A percentile compares a stretch with the other conserved stretches of the same genome.
Conservation (phyloP, 2,329 filamentous ascomycete species). For the Trichoderma sp. region DNA sequence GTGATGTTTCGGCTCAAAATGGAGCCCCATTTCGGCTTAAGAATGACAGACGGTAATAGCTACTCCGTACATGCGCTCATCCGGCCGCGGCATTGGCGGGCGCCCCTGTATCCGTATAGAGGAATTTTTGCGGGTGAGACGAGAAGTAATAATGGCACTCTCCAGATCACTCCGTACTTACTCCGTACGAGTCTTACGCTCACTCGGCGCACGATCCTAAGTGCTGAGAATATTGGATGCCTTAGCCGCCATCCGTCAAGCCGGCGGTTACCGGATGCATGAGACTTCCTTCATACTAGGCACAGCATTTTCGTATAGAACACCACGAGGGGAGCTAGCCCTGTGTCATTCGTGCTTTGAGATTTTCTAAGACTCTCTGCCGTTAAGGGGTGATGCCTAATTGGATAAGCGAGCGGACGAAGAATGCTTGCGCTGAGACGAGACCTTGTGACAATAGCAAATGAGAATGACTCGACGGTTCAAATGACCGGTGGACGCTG, state of each 20-base stretch:
- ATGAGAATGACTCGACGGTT: not conserved
- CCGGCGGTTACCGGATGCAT: not conserved
- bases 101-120: not conserved
- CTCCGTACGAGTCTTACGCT: not conserved
- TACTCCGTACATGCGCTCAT: not conserved
- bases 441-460: not conserved
- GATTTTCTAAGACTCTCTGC: not conserved
- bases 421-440: not conserved
- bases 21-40: constrained; percentile 18
- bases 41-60: not conserved
- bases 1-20: constrained; percentile 20
- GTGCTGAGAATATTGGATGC: not conserved
- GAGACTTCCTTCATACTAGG: not conserved
- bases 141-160: not conserved
- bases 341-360: constrained; percentile 1
- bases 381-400: not conserved
- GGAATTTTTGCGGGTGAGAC: not conserved
- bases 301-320: not conserved
- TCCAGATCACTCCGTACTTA: not conserved
- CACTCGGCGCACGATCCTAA: not conserved
- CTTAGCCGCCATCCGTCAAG: not conserved
- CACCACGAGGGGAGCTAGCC: not conserved
- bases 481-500: not conserved
- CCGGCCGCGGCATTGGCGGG: not conserved
- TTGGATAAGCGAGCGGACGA: not conserved